Base-by-base conservation (phyloP, 192 early-diverging fungal species). In the Coemansia sp. region DNA sequence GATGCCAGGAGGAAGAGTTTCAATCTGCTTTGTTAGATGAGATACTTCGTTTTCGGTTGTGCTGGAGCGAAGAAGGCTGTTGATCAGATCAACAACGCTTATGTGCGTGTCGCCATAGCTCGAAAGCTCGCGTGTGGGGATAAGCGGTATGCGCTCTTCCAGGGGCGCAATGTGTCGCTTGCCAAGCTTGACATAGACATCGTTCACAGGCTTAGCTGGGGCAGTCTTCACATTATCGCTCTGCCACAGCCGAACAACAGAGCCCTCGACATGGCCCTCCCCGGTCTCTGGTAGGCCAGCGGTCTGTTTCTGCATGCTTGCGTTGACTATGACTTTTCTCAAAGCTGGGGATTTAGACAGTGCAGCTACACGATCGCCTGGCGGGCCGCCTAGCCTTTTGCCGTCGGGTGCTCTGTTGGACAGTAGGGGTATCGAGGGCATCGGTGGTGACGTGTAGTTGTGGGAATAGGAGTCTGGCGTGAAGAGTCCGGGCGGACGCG, bases 1-100 rank as follows among this genome's bases (percentile, higher is more conserved):
- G 40, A 81, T 76, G 19, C 79, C 79, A 3, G 79, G 79, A 23
- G 79, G 79, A 26, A 81, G 61, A 1, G 64, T 71, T 56, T 81
- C 79, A 54, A 81, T 50, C 43, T 62, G 47, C n/a, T 45, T 59
- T 32, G 56, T 61, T 15, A 81, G 39, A 11, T 73, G 44, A 11
- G 79, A 76, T 21, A 67, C 56, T 56, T 71, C 74, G 68, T 68
- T 69, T 8, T 72, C 74, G 37, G 44, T 5, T 12, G 48, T 48
- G 67, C 79, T 76, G 13, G 72, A 68, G 26, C 74, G 69, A 49
- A 81, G 39, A 41, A 81, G 56, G 52, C 74, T 76, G 64, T 73
- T 70, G 40, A 73, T 47, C 57, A 81, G 67, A 47, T 81, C 79
- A 18, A 81, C 57, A 1, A 65, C 61, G 62, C 64, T 63, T 21